Evolutionary conservation across 805 yeast species (phyloP).

Genomic region (Kuraishia ogatae): DNA sequence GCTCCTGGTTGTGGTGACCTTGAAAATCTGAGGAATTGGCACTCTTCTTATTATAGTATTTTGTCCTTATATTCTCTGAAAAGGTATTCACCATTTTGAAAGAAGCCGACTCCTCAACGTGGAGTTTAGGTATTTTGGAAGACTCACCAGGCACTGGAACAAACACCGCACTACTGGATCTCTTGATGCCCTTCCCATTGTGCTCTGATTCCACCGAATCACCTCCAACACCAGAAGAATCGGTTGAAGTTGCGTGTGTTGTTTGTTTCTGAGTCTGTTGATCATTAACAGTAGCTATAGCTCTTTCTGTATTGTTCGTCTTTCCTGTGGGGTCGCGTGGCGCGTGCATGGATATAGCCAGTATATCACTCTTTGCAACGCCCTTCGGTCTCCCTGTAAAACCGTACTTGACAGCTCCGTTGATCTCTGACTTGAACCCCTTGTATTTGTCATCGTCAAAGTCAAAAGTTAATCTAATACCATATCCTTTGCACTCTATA

Average conservation of each 20-base stretch:
- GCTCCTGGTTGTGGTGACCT: neutral
- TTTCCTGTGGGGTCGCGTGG: neutral
- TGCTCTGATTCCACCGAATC: neutral
- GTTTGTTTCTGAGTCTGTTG: neutral
- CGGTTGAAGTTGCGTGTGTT: neutral
- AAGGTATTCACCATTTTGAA: conserved; percentile 4
- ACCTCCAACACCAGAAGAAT: neutral
- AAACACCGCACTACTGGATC: neutral
- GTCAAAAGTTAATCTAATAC: conserved; percentile 28
- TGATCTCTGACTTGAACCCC: conserved; percentile 2
- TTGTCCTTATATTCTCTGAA: conserved; percentile 1
- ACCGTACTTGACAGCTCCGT: conserved; percentile 5
- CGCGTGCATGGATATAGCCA: neutral
- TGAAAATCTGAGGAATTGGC: neutral
- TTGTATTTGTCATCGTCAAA: conserved; percentile 23
- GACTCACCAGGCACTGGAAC: neutral
- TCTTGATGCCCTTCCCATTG: neutral
- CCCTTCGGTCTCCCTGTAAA: conserved; percentile 4
- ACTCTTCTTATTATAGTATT: neutral
- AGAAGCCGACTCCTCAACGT: neutral
- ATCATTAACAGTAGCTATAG: neutral
- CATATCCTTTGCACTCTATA: conserved; percentile 32
- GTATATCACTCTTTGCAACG: neutral
- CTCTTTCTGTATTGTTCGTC: neutral
- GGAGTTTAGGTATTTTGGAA: neutral